These are phyloP conservation scores for Leishmania arabica DNA, from an alignment of 208 protist genomes.

Conservation along the genomic window DNA sequence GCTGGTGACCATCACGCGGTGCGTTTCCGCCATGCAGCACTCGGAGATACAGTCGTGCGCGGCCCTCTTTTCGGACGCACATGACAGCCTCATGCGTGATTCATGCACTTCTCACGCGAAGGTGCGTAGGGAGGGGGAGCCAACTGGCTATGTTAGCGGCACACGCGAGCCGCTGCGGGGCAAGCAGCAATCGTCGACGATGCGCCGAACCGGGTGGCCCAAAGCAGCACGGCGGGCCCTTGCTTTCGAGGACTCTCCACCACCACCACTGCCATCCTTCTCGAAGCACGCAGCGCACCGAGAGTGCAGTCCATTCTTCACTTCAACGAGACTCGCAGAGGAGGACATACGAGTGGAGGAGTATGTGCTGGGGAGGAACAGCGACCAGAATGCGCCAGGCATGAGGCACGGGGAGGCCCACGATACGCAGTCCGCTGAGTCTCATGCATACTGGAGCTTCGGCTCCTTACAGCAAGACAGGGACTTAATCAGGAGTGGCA, in stretches of 20 bases:
- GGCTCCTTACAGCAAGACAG: not conserved
- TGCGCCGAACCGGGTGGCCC: not conserved
- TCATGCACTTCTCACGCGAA: not conserved
- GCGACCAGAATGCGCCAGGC: not conserved
- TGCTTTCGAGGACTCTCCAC: not conserved
- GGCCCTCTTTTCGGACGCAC: not conserved
- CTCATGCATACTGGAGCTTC: not conserved
- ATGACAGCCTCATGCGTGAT: not conserved
- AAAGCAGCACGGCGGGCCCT: not conserved
- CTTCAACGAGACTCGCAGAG: not conserved
- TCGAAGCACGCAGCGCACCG: not conserved
- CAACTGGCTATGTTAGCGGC: not conserved
- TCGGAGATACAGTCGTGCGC: constrained; percentile 5
- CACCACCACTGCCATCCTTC: not conserved
- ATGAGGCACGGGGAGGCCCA: not conserved
- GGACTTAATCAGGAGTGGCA: not conserved
- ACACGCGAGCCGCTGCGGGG: not conserved
- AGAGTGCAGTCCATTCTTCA: not conserved
- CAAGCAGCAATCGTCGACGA: not conserved
- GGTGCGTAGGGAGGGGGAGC: not conserved
- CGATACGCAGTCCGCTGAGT: not conserved
- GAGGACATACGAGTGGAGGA: not conserved
- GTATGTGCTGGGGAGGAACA: not conserved
- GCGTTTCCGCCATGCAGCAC: constrained; percentile 21
- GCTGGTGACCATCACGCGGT: constrained; percentile 18